Evolutionary conservation across 139 green algal species (phyloP).

Genomic region (Micractinium conductrix): DNA sequence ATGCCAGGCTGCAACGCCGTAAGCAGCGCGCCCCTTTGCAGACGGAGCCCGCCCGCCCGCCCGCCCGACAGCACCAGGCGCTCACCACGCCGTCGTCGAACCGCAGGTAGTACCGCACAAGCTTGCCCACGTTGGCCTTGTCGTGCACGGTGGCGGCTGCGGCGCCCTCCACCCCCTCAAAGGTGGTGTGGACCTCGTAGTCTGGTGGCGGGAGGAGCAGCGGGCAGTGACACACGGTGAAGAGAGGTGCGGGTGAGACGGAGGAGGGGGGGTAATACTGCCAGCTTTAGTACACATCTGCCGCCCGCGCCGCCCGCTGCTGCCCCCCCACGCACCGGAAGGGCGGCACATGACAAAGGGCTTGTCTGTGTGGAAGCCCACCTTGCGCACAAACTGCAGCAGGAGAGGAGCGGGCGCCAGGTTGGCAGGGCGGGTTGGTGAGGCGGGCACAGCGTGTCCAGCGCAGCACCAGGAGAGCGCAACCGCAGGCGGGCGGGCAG

Average conservation of each 20-base stretch:
- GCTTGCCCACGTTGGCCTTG: constrained; percentile 66
- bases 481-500: background rate
- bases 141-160: constrained; percentile 67
- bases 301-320: no score
- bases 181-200: constrained; percentile 52
- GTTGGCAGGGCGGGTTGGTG: no score
- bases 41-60: background rate
- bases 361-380: constrained; percentile 65
- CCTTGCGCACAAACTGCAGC: constrained; percentile 56
- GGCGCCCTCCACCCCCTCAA: background rate
- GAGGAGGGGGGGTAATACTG: background rate
- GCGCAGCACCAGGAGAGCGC: no score
- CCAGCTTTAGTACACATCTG: no score
- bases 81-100: constrained; percentile 79
- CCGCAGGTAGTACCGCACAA: constrained; percentile 69
- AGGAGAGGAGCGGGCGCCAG: background rate
- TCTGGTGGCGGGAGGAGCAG: constrained; percentile 25
- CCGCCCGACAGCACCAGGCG: background rate
- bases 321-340: background rate
- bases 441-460: no score
- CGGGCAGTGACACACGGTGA: background rate
- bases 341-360: constrained; percentile 76
- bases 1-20: background rate
- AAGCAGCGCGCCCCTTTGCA: background rate
- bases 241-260: background rate